Evolutionary conservation across 148 eudicot genomes (phyloP), one percentile per base, ranked within the genome.

Genomic region (Rhododendron molle): DNA sequence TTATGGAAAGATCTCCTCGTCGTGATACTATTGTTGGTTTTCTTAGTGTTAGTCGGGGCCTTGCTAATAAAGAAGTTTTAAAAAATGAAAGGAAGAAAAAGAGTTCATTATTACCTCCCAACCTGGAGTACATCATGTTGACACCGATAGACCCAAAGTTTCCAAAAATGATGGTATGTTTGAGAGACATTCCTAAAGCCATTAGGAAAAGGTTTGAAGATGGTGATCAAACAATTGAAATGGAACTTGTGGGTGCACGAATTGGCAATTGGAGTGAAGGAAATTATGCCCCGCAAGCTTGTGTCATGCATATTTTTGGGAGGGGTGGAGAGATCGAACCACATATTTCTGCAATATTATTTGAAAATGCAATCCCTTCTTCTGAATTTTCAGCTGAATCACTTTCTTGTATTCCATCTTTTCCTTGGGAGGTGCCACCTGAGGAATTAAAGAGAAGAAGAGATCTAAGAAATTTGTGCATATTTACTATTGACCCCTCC

Each of bases 401-500:
- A 28, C 93, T 96, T 71, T 89, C 94, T 40, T 91, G 94, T 87
- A 87, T 95, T 81, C 99, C 97, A 34, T 80, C 49, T 87, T 85
- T 87, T 71, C 87, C 91, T 58, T 95, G 98, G 98, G 88, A 86
- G 76, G 86, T 96, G 6, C 94, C 98, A 7, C 77, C 21, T 58
- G 76, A 81, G 84, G 98, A 96, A 89, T 77, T 92, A 26, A 62
- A 85, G 54, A 78, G 40, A 58, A 90, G 98, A 85, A 92, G 86
- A 85, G 99, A 95, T 88, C 86, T 95, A 56, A 94, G 99, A 88
- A 92, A 93, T 80, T 81, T 91, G 49, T 96, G 99, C 87, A 80
- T 94, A 43, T 94, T 95, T 90, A 93, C 99, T 15, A 95, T 96
- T 74, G 99, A 96, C 86, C 97, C 99, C 69, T 78, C 94, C 46